Percentiles rank a stretch among this genome's conserved stretches.
Evolutionary conservation across 345 rosid genomes (phyloP).

Genomic region (Populus euphratica): DNA sequence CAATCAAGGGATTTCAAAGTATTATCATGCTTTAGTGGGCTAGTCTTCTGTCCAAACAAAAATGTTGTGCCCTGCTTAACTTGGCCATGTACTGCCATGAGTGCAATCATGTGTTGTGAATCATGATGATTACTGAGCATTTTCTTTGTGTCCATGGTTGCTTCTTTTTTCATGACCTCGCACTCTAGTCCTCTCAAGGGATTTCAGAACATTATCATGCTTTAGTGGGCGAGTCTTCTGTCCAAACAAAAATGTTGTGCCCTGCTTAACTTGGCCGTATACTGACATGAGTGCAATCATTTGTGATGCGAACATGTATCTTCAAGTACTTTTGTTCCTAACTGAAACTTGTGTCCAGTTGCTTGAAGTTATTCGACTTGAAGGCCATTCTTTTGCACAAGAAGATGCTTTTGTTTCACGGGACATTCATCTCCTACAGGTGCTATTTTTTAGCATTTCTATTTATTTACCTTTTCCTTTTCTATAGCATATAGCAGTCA

Average conservation of each 20-base stretch:
- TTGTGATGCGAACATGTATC: background rate
- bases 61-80: background rate
- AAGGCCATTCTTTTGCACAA: constrained; percentile 89
- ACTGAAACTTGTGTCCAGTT: constrained; percentile 38
- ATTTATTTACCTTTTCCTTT: background rate
- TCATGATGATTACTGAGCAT: background rate
- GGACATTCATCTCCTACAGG: constrained; percentile 97
- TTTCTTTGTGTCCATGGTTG: background rate
- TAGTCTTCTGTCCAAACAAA: background rate
- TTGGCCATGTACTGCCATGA: no score
- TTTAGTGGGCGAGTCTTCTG: background rate
- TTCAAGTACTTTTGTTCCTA: background rate
- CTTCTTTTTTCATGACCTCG: background rate
- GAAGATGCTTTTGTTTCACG: constrained; percentile 93
- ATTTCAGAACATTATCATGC: background rate
- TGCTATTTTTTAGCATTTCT: constrained; percentile 12
- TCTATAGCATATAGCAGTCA: background rate
- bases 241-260: background rate
- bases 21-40: background rate
- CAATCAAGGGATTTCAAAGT: background rate
- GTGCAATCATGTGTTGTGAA: no score
- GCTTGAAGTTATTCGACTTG: constrained; percentile 91
- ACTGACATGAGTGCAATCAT: background rate
- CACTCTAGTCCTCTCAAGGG: background rate
- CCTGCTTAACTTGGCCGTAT: background rate